phyloP scores from a whole-genome alignment of 192 early-diverging fungal species.

The Spizellomyces sp. region DNA sequence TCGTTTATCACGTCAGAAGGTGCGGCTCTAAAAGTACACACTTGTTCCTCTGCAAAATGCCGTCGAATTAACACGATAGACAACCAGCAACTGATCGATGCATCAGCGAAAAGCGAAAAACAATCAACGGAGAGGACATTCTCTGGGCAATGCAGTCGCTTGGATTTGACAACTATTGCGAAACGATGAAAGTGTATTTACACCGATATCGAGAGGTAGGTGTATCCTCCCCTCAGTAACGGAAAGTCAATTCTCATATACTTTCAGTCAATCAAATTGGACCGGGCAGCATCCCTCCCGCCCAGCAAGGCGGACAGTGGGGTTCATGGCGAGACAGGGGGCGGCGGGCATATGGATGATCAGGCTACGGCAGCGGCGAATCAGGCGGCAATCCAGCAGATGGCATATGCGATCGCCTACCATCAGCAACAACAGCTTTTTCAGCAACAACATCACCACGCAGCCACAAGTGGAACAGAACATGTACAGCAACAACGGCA shows the following conservation, averaged over 20 bases:
- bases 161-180: constrained; percentile 96
- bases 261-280: constrained; percentile 10
- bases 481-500: constrained; percentile 13
- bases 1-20: constrained; percentile 97
- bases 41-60: not conserved
- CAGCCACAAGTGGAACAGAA: not conserved
- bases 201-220: constrained; percentile 86
- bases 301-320: not conserved
- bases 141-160: constrained; percentile 97
- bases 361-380: not conserved
- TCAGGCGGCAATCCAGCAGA: constrained; percentile 5
- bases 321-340: not conserved
- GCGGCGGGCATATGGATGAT: not conserved
- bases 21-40: constrained; percentile 28
- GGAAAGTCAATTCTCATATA: not conserved
- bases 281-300: not conserved
- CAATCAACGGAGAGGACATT: constrained; percentile 98
- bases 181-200: constrained; percentile 87
- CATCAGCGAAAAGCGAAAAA: constrained; percentile 93
- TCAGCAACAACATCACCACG: not conserved
- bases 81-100: constrained; percentile 87
- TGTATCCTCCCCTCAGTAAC: not conserved
- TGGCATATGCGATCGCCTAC: not conserved
- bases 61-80: not conserved
- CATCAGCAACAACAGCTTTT: not conserved